Conservation (phyloP, 306 rosid species). For the Pyrus communis region DNA sequence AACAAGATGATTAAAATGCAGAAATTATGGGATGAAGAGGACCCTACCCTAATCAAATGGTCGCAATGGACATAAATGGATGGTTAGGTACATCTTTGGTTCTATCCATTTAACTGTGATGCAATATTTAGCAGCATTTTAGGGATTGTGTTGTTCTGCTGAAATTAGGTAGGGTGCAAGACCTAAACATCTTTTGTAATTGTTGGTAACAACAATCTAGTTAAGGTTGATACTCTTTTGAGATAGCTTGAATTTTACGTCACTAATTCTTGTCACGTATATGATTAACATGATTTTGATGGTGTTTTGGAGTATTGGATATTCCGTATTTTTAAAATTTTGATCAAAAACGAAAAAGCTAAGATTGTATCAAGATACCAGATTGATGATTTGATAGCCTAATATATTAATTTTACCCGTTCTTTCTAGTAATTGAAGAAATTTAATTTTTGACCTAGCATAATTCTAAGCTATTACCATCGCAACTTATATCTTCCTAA, state of each 20-base stretch:
- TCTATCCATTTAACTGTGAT: neutral
- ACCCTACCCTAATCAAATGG: conserved; percentile 11
- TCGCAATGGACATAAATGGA: conserved; percentile 1
- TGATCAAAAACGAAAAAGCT: too few species aligned
- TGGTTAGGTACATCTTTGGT: neutral
- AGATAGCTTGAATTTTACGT: neutral
- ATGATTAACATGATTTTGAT: neutral
- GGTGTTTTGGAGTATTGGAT: too few species aligned
- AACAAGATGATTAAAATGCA: conserved; percentile 13
- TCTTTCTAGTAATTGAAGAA: too few species aligned
- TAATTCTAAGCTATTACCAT: too few species aligned
- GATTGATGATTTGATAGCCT: too few species aligned
- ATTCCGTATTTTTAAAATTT: too few species aligned
- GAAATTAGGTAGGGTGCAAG: neutral
- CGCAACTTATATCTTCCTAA: too few species aligned
- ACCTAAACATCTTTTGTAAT: neutral
- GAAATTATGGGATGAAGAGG: conserved; percentile 19
- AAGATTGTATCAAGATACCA: too few species aligned
- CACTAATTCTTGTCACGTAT: neutral
- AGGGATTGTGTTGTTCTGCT: neutral
- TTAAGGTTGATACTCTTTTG: neutral
- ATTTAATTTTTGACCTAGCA: too few species aligned
- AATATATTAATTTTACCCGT: too few species aligned
- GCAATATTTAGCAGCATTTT: neutral
- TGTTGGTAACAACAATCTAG: neutral